Base-by-base conservation (phyloP, 164 flowering plant genomes). In the Magnolia changhungtana region DNA sequence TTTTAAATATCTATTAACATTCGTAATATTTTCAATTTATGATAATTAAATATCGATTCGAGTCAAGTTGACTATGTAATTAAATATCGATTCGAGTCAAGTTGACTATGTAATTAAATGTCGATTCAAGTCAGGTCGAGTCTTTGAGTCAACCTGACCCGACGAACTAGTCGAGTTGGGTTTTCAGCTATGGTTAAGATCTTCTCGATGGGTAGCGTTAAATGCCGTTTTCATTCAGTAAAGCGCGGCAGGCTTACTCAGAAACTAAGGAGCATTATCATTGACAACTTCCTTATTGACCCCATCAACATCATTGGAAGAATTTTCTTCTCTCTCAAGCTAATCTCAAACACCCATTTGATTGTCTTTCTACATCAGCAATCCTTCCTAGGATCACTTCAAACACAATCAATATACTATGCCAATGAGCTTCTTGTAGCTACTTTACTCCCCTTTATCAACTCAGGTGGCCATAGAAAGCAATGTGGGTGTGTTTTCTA, bases 271-370 rank as follows among this genome's bases (percentile, higher is more conserved):
- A 64, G 10, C 23, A 64, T 64, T 64, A 64, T 64, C 50, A 13
- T 24, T 14, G 14, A 20, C 74, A 55, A 55, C 20, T 29, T 21
- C 67, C 67, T 59, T 18, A 7, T 72, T 61, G 31, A 23, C 8
- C 45, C 16, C 31, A 67, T 23, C 16, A 8, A 16, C 31, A 67
- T 23, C 31, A 67, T 67, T 23, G 24, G 31, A 55, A 72, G 49
- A 72, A 55, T 75, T 58, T 55, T 16, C 65, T 52, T 75, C 24
- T 45, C 23, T 63, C 52, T 51, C 27, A 67, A 76, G 68, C 29
- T 49, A 58, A 70, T 19, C 73, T 45, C 74, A 64, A 1, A 7
- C 0, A 13, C 23, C 3, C 50, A 51, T 52, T 75, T 27, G n/a
- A n/a, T 2, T 52, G 18, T 68, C 50, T 21, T 19, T 64, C 67